Percentiles rank a stretch among this genome's conserved stretches.
phyloP scores from a whole-genome alignment of 148 eudicot species.

The Vaccinium vitisidaea region DNA sequence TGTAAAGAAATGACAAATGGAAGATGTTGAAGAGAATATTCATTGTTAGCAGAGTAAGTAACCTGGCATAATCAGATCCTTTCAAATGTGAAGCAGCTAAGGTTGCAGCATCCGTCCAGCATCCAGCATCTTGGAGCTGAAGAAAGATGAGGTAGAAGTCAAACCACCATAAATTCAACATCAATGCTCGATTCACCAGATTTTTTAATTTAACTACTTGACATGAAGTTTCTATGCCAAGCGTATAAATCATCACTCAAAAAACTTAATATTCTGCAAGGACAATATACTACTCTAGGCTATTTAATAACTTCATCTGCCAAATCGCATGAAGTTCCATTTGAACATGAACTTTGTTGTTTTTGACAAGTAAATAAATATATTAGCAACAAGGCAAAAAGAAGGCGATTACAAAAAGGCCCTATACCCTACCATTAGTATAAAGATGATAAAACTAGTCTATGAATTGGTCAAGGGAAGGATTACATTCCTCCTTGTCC shows the following conservation, averaged over 20 bases:
- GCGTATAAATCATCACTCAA: background rate
- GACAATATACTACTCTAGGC: background rate
- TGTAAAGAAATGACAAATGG: background rate
- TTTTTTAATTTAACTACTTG: background rate
- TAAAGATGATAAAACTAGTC: too few species aligned
- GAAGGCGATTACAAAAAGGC: too few species aligned
- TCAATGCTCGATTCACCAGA: background rate
- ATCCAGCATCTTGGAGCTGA: slow-evolving; percentile 99
- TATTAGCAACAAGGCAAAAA: too few species aligned
- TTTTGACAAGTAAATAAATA: too few species aligned
- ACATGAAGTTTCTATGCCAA: background rate
- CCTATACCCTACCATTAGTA: too few species aligned
- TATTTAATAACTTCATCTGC: background rate
- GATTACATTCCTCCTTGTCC: too few species aligned
- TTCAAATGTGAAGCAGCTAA: slow-evolving; percentile 95
- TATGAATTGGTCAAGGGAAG: too few species aligned
- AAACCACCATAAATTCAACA: slow-evolving; percentile 3
- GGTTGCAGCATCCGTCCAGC: slow-evolving; percentile 99
- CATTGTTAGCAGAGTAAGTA: slow-evolving; percentile 13
- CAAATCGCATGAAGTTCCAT: background rate
- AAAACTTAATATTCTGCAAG: background rate
- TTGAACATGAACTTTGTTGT: background rate
- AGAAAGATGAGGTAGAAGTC: slow-evolving; percentile 12
- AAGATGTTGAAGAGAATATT: background rate
- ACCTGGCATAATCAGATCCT: slow-evolving; percentile 98